A percentile compares a stretch with the other conserved stretches of the same genome.
These are phyloP conservation scores for Danielia oregonensis DNA, from an alignment of 805 yeast species.

Conservation along the genomic window DNA sequence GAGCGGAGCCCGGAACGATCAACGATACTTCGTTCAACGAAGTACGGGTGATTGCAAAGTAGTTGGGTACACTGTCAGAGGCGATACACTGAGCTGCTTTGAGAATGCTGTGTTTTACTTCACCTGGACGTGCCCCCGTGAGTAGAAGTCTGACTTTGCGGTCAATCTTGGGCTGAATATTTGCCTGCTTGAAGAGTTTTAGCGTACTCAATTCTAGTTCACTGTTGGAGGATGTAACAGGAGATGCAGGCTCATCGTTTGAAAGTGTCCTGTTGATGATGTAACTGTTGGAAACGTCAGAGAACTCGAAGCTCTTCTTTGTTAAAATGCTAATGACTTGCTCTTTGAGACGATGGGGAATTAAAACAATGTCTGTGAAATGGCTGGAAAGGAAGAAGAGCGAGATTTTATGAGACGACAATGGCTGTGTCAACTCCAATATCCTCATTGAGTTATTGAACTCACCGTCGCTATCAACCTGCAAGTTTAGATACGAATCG, in stretches of 20 bases:
- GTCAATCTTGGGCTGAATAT: conserved; percentile 44
- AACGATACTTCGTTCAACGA: conserved; percentile 49
- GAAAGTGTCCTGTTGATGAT: conserved; percentile 14
- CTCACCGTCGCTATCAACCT: conserved; percentile 58
- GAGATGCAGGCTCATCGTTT: neutral
- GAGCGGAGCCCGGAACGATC: conserved; percentile 41
- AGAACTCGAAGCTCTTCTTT: conserved; percentile 40
- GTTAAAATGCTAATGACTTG: conserved; percentile 46
- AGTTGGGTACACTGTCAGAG: conserved; percentile 33
- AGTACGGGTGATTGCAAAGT: conserved; percentile 52
- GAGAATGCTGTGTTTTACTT: conserved; percentile 37
- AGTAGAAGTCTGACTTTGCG: conserved; percentile 39
- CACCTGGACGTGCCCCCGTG: conserved; percentile 58
- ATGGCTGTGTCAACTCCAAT: conserved; percentile 53
- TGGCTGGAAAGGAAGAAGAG: conserved; percentile 61
- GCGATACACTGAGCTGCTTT: conserved; percentile 40
- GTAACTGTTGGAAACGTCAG: conserved; percentile 43
- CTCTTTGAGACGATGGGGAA: conserved; percentile 45
- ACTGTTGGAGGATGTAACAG: neutral
- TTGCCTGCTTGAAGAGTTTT: conserved; percentile 7
- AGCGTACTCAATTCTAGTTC: conserved; percentile 6
- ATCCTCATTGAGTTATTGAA: conserved; percentile 50
- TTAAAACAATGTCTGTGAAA: conserved; percentile 58
- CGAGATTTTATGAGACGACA: conserved; percentile 54
- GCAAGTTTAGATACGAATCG: conserved; percentile 48